These are phyloP conservation scores for Austroboletus sp. DNA, from an alignment of 1,284 basidiomycete species.

Conservation along the genomic window DNA sequence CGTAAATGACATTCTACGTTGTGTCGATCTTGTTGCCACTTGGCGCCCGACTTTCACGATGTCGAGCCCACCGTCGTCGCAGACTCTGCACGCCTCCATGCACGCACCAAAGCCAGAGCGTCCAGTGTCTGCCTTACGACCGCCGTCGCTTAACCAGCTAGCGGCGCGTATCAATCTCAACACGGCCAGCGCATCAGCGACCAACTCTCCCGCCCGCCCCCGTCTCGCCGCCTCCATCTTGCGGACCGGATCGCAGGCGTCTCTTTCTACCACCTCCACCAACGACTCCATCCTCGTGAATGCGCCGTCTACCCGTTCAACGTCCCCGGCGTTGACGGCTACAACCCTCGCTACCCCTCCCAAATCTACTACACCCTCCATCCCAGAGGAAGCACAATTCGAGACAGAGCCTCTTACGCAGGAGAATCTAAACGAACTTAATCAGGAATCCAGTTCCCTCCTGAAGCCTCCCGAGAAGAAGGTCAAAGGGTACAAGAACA, in stretches of 20 bases:
- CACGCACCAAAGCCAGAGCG: conserved; percentile 40
- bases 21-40: conserved; percentile 14
- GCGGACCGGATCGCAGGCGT: conserved; percentile 56
- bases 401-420: conserved; percentile 52
- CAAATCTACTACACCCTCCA: conserved; percentile 38
- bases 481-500: conserved; percentile 75
- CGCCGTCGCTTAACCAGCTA: conserved; percentile 73
- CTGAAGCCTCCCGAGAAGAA: conserved; percentile 35
- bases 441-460: conserved; percentile 40
- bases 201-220: conserved; percentile 44
- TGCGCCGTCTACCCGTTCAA: conserved; percentile 53
- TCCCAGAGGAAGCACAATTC: conserved; percentile 32
- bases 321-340: conserved; percentile 26
- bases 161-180: conserved; percentile 63
- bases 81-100: conserved; percentile 30
- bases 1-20: background rate
- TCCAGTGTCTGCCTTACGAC: conserved; percentile 33
- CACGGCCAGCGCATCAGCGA: conserved; percentile 31
- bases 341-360: conserved; percentile 47
- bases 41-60: conserved; percentile 18
- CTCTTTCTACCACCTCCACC: conserved; percentile 46
- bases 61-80: conserved; percentile 30
- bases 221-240: conserved; percentile 67
- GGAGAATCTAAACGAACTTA: conserved; percentile 54
- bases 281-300: conserved; percentile 61